Evolutionary conservation across 768 basidiomycete genomes (phyloP).

Genomic region (Fomitopsis pulvina): DNA sequence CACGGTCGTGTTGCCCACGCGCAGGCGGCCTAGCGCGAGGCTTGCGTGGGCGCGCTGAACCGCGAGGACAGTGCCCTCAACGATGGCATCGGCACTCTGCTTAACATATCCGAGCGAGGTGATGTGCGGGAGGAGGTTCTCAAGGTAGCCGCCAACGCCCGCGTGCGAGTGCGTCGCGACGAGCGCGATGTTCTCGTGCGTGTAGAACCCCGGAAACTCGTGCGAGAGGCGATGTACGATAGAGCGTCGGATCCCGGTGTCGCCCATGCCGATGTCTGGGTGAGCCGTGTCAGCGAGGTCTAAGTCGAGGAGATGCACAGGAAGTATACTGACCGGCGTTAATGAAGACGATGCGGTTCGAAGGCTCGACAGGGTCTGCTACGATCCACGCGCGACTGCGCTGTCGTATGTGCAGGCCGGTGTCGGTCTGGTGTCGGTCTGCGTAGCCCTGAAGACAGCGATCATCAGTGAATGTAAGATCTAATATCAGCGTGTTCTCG

Average conservation of each 20-base stretch:
- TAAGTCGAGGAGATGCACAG: background rate
- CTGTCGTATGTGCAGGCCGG: constrained; percentile 74
- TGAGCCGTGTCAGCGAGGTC: background rate
- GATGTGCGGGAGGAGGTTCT: constrained; percentile 72
- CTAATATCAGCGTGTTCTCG: too few relatives aligned
- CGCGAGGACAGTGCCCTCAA: constrained; percentile 61
- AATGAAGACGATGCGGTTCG: constrained; percentile 65
- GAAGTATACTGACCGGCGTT: constrained; percentile 50
- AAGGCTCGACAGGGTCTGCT: constrained; percentile 48
- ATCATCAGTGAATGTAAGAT: background rate
- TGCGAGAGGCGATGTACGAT: constrained; percentile 53
- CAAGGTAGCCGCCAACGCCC: constrained; percentile 74
- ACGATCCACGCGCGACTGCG: constrained; percentile 73
- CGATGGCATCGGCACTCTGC: constrained; percentile 66
- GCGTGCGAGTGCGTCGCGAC: constrained; percentile 72
- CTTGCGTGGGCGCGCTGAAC: constrained; percentile 61
- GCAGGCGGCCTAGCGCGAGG: constrained; percentile 52
- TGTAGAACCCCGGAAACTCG: constrained; percentile 59
- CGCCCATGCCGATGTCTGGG: constrained; percentile 77
- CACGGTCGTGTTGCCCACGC: constrained; percentile 64
- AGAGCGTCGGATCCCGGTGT: constrained; percentile 65
- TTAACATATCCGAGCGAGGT: constrained; percentile 70
- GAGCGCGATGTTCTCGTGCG: constrained; percentile 65
- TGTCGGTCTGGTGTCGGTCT: constrained; percentile 54
- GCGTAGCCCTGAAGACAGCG: constrained; percentile 53